Base-by-base conservation (phyloP, 192 early-diverging fungal species). In the Spinellus fusiger region DNA sequence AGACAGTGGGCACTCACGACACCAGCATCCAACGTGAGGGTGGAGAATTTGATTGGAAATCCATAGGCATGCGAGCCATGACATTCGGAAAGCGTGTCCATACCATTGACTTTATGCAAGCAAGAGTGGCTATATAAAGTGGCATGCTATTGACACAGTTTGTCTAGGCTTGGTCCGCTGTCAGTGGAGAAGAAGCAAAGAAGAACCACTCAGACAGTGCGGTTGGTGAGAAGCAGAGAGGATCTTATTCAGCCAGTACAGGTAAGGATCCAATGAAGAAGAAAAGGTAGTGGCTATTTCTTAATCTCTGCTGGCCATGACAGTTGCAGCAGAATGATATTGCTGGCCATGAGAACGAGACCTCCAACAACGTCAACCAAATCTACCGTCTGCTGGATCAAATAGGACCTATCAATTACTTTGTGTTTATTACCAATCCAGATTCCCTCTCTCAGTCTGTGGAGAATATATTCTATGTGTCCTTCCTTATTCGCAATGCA, bases 401-500 rank as follows among this genome's bases (percentile, higher is more conserved):
- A 34, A 54, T 64, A 6, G 84, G 83, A 0, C 76, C 83, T 0
- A 76, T 84, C 54, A 87, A 88, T 61, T 75, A 95, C 57, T 96
- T 95, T 68, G 73, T 88, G 62, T 88, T 98, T 64, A 80, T 95
- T 37, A 77, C 90, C 50, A 96, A 98, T 72, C 96, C 94, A 10
- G 69, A 79, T 4, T 93, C 93, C 16, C 96, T 96, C 70, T 76
- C 84, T 5, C 96, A 98, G 77, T 89, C 92, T 4, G 86, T 98
- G 3, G 96, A 98, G 68, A 98, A 98, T 70, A 80, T 98, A 44
- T 98, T 98, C 68, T 95, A 95, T 55, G 69, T 95, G n/a, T 91
- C 93, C n/a, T 98, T 98, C 65, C 75, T 98, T 46, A 81, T 96
- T 18, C 82, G 91, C 49, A 93, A 96, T 61, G 93, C 87, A 15